Base-by-base conservation (phyloP, 116 monocot genomes). In the Posidonia oceanica region DNA sequence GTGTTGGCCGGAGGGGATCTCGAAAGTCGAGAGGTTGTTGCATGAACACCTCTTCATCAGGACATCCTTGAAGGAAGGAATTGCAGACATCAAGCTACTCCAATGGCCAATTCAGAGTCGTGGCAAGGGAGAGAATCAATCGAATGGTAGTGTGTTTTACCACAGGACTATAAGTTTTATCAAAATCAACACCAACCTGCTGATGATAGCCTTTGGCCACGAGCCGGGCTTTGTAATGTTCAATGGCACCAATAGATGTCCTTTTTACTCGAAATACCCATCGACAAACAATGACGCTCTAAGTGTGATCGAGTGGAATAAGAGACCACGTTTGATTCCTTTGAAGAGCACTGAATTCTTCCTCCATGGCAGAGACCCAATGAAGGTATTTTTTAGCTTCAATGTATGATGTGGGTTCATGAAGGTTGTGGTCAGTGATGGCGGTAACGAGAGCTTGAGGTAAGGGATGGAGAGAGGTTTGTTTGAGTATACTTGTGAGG, bases 281-380 rank as follows among this genome's bases (percentile, higher is more conserved):
- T 41, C 66, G 56, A 59, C 77, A 72, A 23, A 66, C 77, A 72
- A 77, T 38, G 12, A 72, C 15, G 54, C 72, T 71, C 41, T 37
- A 1, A 5, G 18, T 39, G 12, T 61, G 20, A 8, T 20, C 0
- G 2, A 12, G 7, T 4, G 71, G 64, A 21, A 72, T 64, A 7
- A 72, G 36, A 21, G 53, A 23, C 70, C 55, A 70, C 0, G 70
- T 59, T 2, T 52, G 4, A 39, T 71, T 71, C 7, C 5, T 1
- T 23, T 17, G 14, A 7, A 71, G 15, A 1, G 41, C 71, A 36
- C 37, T 8, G 3, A 39, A 17, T 59, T 71, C 39, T 0, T 58
- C 40, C 3, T 14, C 2, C 71, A 71, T 59, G 2, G 38, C 38
- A 5, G 23, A 2, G 2, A 11, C 4, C 58, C 39, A 58, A 5